A percentile compares a stretch with the other conserved stretches of the same genome.
phyloP scores from a whole-genome alignment of 768 basidiomycete genomes.

The Chalciporus piperatus region DNA sequence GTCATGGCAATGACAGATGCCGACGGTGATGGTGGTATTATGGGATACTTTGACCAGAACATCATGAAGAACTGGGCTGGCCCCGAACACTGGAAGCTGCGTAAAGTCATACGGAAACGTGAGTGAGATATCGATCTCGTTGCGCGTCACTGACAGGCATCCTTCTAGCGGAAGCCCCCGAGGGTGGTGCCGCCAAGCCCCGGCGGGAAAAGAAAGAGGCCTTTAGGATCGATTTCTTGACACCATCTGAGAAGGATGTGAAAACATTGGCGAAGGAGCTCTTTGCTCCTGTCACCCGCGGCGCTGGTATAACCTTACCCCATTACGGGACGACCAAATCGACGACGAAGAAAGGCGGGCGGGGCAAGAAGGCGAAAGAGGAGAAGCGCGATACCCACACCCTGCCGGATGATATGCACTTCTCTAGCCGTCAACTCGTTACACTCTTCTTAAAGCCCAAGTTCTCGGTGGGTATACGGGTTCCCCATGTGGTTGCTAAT shows the following conservation, averaged over 20 bases:
- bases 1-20: constrained; percentile 82
- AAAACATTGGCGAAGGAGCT: constrained; percentile 67
- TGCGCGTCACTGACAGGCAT: constrained; percentile 1
- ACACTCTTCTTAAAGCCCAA: constrained; percentile 95
- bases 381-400: constrained; percentile 74
- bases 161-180: constrained; percentile 46
- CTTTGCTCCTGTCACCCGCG: constrained; percentile 74
- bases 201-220: constrained; percentile 76
- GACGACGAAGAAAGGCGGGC: constrained; percentile 33
- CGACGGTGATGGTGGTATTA: constrained; percentile 54
- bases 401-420: constrained; percentile 97
- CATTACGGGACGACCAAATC: constrained; percentile 39
- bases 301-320: constrained; percentile 65
- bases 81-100: constrained; percentile 96
- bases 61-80: constrained; percentile 97
- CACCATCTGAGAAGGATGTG: constrained; percentile 54
- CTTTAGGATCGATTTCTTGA: constrained; percentile 78
- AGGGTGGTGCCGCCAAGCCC: constrained; percentile 48
- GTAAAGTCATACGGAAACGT: constrained; percentile 79
- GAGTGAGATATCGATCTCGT: constrained; percentile 24
- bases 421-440: constrained; percentile 85
- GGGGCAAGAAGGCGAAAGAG: constrained; percentile 46
- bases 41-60: constrained; percentile 89
- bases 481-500: background rate
- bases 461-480: constrained; percentile 64